Conservation (phyloP, 805 yeast genomes). For the Henningerozyma blattae region DNA sequence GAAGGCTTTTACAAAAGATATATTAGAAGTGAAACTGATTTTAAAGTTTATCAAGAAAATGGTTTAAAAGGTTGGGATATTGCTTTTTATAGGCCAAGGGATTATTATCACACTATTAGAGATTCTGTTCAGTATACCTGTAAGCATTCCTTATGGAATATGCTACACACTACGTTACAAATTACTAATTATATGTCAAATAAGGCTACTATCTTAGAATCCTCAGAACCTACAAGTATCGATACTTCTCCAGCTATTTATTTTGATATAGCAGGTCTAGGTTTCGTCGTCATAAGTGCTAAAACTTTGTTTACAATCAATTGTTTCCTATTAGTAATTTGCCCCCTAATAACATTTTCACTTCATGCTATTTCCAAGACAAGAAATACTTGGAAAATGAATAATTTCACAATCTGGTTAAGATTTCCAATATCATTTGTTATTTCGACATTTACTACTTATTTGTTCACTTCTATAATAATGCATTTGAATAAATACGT, state of each 20-base stretch:
- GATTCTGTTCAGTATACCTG: slow-evolving; percentile 59
- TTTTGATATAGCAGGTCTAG: slow-evolving; percentile 51
- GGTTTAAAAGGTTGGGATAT: slow-evolving; percentile 82
- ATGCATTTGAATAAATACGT: slow-evolving; percentile 34
- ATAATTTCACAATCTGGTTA: slow-evolving; percentile 28
- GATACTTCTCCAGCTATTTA: slow-evolving; percentile 39
- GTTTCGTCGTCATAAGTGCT: slow-evolving; percentile 42
- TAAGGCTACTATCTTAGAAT: slow-evolving; percentile 13
- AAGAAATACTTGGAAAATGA: slow-evolving; percentile 38
- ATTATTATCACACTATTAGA: slow-evolving; percentile 65
- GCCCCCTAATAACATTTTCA: slow-evolving; percentile 42
- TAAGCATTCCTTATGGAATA: slow-evolving; percentile 68
- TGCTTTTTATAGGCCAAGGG: slow-evolving; percentile 79
- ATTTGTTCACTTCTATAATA: slow-evolving; percentile 30
- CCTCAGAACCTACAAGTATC: slow-evolving; percentile 3
- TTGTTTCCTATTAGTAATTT: slow-evolving; percentile 35
- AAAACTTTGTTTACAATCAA: slow-evolving; percentile 39
- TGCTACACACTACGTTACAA: slow-evolving; percentile 64
- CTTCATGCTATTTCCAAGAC: slow-evolving; percentile 37
- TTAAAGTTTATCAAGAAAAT: slow-evolving; percentile 49
- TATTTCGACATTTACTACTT: slow-evolving; percentile 30
- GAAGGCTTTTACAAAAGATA: slow-evolving; percentile 69
- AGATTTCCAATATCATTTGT: slow-evolving; percentile 50
- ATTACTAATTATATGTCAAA: slow-evolving; percentile 36
- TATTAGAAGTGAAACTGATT: slow-evolving; percentile 77